These are phyloP conservation scores for Corymbia citriodora DNA, from an alignment of 441 rosid genomes.

Conservation along the genomic window DNA sequence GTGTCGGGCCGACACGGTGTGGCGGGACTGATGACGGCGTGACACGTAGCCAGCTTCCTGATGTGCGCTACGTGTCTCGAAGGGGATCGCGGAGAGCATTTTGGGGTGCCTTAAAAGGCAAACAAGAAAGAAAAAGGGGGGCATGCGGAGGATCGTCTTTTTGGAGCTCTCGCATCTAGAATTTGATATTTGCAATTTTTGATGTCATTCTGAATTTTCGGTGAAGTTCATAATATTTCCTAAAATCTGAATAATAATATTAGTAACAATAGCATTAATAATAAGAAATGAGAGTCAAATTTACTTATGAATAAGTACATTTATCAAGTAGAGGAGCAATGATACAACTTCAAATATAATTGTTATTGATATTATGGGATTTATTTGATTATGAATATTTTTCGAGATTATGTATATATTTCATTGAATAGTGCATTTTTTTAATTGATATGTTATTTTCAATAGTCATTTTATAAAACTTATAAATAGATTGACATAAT, in stretches of 20 bases:
- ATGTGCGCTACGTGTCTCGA: background rate
- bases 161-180: background rate
- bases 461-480: no score
- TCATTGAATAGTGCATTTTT: no score
- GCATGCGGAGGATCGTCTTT: background rate
- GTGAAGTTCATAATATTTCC: background rate
- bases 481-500: no score
- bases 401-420: no score
- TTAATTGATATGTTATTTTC: no score
- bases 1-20: background rate
- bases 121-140: background rate
- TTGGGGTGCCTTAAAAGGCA: background rate
- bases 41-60: background rate
- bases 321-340: no score
- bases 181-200: background rate
- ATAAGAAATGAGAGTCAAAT: background rate
- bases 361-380: no score
- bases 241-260: background rate
- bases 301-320: background rate
- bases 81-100: background rate
- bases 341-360: no score
- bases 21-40: background rate
- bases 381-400: no score
- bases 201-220: background rate
- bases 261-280: fast-evolving